Evolutionary conservation across 2,329 filamentous ascomycete species (phyloP).

Genomic region (Penicillium oxalicum): DNA sequence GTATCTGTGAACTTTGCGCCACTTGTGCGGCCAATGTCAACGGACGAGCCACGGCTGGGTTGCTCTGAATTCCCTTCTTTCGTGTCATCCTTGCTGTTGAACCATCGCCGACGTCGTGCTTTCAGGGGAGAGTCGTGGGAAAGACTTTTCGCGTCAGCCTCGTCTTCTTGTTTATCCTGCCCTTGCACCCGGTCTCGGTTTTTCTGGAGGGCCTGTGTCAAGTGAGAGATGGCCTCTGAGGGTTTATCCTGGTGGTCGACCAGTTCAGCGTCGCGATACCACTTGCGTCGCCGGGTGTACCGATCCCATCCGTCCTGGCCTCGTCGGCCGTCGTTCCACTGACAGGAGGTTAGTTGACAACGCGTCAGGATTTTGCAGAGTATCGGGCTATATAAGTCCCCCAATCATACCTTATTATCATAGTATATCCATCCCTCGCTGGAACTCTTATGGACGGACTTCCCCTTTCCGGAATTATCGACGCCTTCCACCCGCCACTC

Average conservation of each 20-base stretch:
- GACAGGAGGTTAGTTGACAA: conserved; percentile 4
- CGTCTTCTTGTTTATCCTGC: conserved; percentile 22
- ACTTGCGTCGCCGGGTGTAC: conserved; percentile 89
- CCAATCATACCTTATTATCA: conserved; percentile 73
- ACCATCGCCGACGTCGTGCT: conserved; percentile 35
- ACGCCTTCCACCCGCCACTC: conserved; percentile 80
- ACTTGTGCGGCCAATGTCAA: conserved; percentile 13
- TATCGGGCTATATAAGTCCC: too few species aligned
- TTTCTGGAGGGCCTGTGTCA: conserved; percentile 22
- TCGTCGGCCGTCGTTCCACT: conserved; percentile 86
- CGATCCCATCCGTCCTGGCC: conserved; percentile 87
- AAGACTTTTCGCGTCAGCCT: conserved; percentile 24
- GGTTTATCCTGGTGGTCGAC: conserved; percentile 58
- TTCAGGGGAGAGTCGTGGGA: conserved; percentile 26
- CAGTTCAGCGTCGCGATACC: conserved; percentile 93
- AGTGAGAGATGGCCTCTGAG: conserved; percentile 35
- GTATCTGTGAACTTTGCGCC: conserved; percentile 7
- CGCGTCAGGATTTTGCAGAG: too few species aligned
- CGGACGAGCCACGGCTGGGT: conserved; percentile 16
- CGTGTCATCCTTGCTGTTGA: conserved; percentile 18
- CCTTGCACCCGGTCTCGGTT: conserved; percentile 14
- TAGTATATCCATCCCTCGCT: conserved; percentile 93
- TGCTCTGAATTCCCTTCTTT: conserved; percentile 26
- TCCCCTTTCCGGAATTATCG: conserved; percentile 25
- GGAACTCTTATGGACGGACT: conserved; percentile 33